Evolutionary conservation across 2,329 filamentous ascomycete species (phyloP).

Genomic region (Colletotrichum truncatum): DNA sequence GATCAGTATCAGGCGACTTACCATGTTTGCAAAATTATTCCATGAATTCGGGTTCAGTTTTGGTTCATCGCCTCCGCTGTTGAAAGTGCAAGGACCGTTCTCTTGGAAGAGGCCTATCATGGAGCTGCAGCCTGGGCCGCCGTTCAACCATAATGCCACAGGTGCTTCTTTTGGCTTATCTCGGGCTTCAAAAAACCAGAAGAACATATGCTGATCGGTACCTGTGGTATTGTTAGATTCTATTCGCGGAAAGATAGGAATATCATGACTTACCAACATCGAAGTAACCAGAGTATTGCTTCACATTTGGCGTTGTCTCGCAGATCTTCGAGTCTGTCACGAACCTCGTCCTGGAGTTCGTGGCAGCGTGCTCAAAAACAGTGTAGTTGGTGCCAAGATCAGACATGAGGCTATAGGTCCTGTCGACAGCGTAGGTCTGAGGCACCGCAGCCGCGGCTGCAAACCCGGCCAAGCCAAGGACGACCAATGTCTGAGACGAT

Average conservation of each 20-base stretch:
- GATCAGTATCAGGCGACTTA: neutral
- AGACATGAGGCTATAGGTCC: conserved; percentile 23
- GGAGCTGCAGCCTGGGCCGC: conserved; percentile 49
- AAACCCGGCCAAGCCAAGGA: conserved; percentile 14
- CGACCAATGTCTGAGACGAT: neutral
- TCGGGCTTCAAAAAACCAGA: conserved; percentile 51
- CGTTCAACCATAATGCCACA: conserved; percentile 47
- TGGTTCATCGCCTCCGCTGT: conserved; percentile 42
- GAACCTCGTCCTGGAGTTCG: conserved; percentile 53
- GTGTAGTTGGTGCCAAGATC: conserved; percentile 44
- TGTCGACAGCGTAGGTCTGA: conserved; percentile 24
- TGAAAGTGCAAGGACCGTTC: conserved; percentile 54
- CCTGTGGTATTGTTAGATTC: neutral
- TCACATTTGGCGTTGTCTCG: conserved; percentile 59
- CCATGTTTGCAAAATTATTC: conserved; percentile 54
- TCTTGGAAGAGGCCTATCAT: conserved; percentile 53
- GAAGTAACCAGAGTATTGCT: conserved; percentile 61
- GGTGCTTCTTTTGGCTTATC: conserved; percentile 41
- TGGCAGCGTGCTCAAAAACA: conserved; percentile 58
- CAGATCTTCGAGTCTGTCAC: conserved; percentile 61
- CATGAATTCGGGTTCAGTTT: conserved; percentile 53
- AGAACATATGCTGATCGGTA: conserved; percentile 52
- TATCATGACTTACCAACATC: conserved; percentile 45
- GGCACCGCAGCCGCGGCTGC: neutral
- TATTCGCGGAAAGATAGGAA: neutral